Conservation (phyloP, 2,329 filamentous ascomycete species). For the Neofusicoccum laricinum region DNA sequence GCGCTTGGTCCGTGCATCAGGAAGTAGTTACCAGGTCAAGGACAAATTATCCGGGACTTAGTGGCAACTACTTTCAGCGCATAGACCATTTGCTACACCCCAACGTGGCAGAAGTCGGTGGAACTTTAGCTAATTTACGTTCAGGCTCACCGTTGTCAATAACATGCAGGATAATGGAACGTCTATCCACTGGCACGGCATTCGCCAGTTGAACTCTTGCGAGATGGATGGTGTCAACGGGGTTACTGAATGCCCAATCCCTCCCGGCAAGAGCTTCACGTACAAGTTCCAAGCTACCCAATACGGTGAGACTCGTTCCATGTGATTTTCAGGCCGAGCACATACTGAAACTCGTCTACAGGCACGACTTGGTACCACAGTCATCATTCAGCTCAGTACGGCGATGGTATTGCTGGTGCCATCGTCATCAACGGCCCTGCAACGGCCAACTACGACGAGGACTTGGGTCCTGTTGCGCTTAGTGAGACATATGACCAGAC, state of each 20-base stretch:
- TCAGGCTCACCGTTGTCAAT: conserved; percentile 48
- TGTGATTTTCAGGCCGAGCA: background rate
- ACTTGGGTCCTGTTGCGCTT: conserved; percentile 38
- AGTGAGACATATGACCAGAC: conserved; percentile 37
- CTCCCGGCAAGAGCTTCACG: conserved; percentile 33
- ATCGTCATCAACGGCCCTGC: conserved; percentile 41
- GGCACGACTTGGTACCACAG: conserved; percentile 28
- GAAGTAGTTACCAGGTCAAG: background rate
- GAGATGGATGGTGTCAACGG: conserved; percentile 56
- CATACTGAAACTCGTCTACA: background rate
- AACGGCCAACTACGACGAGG: conserved; percentile 38
- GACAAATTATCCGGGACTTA: background rate
- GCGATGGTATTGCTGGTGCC: conserved; percentile 37
- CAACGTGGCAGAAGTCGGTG: too few relatives aligned
- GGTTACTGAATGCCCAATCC: conserved; percentile 40
- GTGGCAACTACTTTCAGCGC: background rate
- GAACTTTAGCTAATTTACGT: background rate
- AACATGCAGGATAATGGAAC: conserved; percentile 55
- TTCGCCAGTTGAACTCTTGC: conserved; percentile 56
- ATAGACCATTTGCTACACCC: too few relatives aligned
- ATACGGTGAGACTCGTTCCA: conserved; percentile 27
- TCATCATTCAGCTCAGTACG: conserved; percentile 31
- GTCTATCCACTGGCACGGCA: conserved; percentile 61
- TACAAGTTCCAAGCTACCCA: conserved; percentile 54
- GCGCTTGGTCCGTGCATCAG: background rate